These are phyloP conservation scores for Blastobotrys peoriensis DNA, from an alignment of 805 yeast species.

Conservation along the genomic window DNA sequence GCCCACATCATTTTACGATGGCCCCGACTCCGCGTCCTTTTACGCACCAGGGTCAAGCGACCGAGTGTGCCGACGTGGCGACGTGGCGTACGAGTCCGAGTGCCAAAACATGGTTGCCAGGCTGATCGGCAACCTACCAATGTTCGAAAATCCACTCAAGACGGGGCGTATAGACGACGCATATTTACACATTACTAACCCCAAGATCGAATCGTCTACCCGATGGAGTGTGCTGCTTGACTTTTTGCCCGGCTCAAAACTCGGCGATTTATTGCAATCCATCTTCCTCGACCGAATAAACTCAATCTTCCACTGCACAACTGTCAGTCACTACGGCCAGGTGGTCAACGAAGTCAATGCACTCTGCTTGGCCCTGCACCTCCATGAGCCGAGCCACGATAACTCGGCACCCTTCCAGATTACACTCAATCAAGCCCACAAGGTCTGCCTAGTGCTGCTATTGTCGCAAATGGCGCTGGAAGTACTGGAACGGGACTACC, in stretches of 20 bases:
- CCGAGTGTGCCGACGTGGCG: background rate
- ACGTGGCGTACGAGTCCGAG: background rate
- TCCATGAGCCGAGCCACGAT: constrained; percentile 1
- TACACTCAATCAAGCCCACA: constrained; percentile 14
- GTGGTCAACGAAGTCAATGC: constrained; percentile 13
- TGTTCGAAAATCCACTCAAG: background rate
- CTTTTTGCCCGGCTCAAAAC: background rate
- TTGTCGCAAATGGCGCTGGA: constrained; percentile 12
- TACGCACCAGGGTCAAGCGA: background rate
- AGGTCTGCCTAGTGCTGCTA: constrained; percentile 13
- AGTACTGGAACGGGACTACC: constrained; percentile 7
- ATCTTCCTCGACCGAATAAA: constrained; percentile 19
- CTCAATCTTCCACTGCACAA: constrained; percentile 17
- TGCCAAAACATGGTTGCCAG: background rate
- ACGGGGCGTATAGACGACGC: background rate
- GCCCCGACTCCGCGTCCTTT: background rate
- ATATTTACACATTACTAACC: background rate
- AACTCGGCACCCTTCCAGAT: constrained; percentile 7
- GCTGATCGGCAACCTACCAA: background rate
- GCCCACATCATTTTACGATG: background rate
- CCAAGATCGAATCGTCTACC: background rate
- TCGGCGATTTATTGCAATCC: constrained; percentile 18
- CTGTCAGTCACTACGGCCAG: constrained; percentile 15
- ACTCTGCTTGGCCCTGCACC: background rate
- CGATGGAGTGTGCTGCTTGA: background rate